A percentile compares a stretch with the other conserved stretches of the same genome.
Conservation (phyloP, 2,329 filamentous ascomycete genomes). For the Aureobasidium sp. region DNA sequence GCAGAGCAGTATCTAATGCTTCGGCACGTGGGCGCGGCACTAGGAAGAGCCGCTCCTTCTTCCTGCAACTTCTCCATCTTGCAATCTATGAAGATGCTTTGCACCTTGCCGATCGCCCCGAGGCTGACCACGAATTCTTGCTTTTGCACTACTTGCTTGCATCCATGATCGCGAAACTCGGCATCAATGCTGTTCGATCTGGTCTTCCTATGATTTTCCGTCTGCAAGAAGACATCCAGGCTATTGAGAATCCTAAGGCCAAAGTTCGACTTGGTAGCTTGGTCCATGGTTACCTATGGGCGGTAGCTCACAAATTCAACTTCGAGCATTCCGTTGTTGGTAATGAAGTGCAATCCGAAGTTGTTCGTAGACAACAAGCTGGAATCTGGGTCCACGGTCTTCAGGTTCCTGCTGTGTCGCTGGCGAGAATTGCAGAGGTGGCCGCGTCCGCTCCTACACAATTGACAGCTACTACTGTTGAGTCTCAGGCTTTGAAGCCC, state of each 20-base stretch:
- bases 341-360: conserved; percentile 66
- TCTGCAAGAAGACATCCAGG: conserved; percentile 75
- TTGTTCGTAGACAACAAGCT: conserved; percentile 64
- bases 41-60: conserved; percentile 56
- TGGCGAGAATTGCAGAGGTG: conserved; percentile 49
- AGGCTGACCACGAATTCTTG: conserved; percentile 65
- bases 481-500: conserved; percentile 60
- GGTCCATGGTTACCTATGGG: conserved; percentile 85
- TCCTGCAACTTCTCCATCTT: conserved; percentile 75
- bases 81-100: conserved; percentile 83
- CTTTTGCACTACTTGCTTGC: conserved; percentile 70
- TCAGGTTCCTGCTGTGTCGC: conserved; percentile 58
- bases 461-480: conserved; percentile 45
- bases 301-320: conserved; percentile 67
- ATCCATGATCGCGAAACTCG: conserved; percentile 67
- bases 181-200: conserved; percentile 71
- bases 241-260: conserved; percentile 56
- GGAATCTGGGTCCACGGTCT: conserved; percentile 74
- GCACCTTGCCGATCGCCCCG: conserved; percentile 53
- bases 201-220: conserved; percentile 84
- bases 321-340: conserved; percentile 66
- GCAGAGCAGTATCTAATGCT: conserved; percentile 62
- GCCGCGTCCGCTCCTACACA: conserved; percentile 40
- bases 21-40: conserved; percentile 53
- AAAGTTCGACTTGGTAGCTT: conserved; percentile 78